Conservation (phyloP, 495 filamentous ascomycete genomes). For the Evernia prunastri region DNA sequence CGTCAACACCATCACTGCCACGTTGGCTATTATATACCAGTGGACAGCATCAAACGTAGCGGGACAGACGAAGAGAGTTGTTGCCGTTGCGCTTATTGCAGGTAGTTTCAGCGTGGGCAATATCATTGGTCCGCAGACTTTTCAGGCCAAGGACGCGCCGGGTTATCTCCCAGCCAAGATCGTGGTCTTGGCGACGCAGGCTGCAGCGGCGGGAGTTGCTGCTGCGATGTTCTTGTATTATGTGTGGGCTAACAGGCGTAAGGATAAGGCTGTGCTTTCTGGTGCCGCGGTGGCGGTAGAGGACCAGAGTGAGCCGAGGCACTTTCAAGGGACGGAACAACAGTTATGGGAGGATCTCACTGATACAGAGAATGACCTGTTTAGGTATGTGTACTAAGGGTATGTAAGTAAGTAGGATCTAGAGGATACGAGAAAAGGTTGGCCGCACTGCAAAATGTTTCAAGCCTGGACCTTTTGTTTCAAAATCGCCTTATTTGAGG, state of each 20-base stretch:
- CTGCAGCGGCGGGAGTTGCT: conserved; percentile 37
- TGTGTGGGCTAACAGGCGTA: conserved; percentile 38
- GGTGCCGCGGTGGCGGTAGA: conserved; percentile 22
- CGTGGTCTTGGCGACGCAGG: conserved; percentile 46
- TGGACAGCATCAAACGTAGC: conserved; percentile 45
- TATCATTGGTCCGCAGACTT: conserved; percentile 64
- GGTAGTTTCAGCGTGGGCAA: conserved; percentile 58
- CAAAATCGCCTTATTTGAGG: background rate
- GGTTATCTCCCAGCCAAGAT: conserved; percentile 59
- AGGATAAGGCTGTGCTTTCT: conserved; percentile 22
- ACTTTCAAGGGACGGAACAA: conserved; percentile 19
- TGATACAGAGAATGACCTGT: conserved; percentile 36
- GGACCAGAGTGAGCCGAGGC: conserved; percentile 17
- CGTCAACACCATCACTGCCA: conserved; percentile 48
- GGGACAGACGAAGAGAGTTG: conserved; percentile 47
- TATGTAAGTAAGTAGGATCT: background rate
- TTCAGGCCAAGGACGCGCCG: conserved; percentile 52
- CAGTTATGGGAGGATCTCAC: conserved; percentile 41
- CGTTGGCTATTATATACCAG: conserved; percentile 41
- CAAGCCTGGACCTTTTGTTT: background rate
- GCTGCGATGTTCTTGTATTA: conserved; percentile 41
- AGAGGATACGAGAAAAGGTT: background rate
- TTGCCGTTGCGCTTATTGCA: conserved; percentile 49
- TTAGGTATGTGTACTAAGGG: conserved; percentile 45
- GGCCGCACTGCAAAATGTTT: background rate